A percentile compares a stretch with the other conserved stretches of the same genome.
Conservation (phyloP, 2,329 filamentous ascomycete species). For the Moelleriella libera region DNA sequence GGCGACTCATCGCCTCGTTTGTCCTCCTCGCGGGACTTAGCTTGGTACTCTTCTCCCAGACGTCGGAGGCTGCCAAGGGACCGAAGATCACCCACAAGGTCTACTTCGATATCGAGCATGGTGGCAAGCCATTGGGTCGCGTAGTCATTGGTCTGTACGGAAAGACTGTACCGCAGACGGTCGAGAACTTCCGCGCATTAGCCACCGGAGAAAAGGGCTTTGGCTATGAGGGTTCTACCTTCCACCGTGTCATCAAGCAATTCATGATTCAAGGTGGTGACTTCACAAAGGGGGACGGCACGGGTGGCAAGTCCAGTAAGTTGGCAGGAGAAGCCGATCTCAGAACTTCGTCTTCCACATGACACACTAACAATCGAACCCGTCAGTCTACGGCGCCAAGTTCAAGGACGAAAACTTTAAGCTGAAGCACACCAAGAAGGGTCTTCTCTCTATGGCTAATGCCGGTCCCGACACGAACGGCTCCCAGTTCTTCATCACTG, state of each 20-base stretch:
- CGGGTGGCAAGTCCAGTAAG: constrained; percentile 73
- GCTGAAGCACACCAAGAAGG: constrained; percentile 80
- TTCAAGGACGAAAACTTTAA: constrained; percentile 92
- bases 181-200: background rate
- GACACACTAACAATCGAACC: constrained; percentile 6
- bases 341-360: constrained; percentile 1
- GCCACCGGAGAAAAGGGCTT: background rate
- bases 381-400: constrained; percentile 62
- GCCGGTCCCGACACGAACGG: constrained; percentile 76
- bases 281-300: constrained; percentile 72
- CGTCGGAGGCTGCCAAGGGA: constrained; percentile 63
- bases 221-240: background rate
- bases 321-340: constrained; percentile 7
- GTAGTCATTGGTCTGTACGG: constrained; percentile 76
- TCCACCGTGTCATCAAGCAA: background rate
- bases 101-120: constrained; percentile 73
- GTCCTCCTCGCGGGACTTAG: constrained; percentile 64
- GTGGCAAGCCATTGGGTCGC: constrained; percentile 58
- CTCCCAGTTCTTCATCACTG: constrained; percentile 87
- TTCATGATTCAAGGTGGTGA: constrained; percentile 30
- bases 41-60: constrained; percentile 63
- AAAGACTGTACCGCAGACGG: constrained; percentile 60
- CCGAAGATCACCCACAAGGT: constrained; percentile 95
- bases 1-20: constrained; percentile 56
- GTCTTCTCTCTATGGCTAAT: constrained; percentile 75